These are phyloP conservation scores for Colletotrichum siamense DNA, from an alignment of 2,329 filamentous ascomycete genomes.

Conservation along the genomic window DNA sequence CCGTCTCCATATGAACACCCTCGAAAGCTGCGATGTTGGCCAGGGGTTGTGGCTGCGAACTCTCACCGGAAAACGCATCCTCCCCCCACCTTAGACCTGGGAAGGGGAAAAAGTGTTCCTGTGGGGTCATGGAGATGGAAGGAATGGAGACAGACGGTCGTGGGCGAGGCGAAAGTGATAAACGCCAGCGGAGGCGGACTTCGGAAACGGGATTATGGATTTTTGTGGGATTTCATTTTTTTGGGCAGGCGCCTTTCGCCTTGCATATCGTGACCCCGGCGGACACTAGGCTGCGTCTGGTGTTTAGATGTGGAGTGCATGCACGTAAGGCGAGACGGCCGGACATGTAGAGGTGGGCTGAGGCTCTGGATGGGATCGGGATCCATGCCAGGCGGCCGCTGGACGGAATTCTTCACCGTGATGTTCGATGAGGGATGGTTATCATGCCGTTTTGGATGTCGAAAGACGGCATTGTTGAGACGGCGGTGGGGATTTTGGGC, in stretches of 20 bases:
- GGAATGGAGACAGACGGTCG: not conserved
- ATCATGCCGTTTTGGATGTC: not conserved
- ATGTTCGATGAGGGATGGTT: not conserved
- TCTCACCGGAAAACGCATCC: slow-evolving; percentile 9
- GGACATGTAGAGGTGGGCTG: not conserved
- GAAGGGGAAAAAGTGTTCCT: not conserved
- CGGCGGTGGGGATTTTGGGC: not conserved
- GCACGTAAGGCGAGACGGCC: not conserved
- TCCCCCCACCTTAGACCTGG: not conserved
- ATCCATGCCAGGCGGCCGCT: not conserved
- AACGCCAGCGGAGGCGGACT: not conserved
- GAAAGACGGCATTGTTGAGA: not conserved
- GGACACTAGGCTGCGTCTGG: not conserved
- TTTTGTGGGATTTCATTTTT: not conserved
- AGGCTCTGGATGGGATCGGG: not conserved
- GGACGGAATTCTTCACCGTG: not conserved
- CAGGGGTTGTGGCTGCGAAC: not conserved
- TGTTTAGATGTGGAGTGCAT: not conserved
- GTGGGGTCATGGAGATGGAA: slow-evolving; percentile 6
- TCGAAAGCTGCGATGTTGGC: not conserved
- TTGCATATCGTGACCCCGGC: not conserved
- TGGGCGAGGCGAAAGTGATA: not conserved
- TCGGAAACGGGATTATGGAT: not conserved
- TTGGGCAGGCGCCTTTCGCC: not conserved
- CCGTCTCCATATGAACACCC: not conserved